These are phyloP conservation scores for Salix koriyanagi DNA, from an alignment of 345 rosid species.

Conservation along the genomic window DNA sequence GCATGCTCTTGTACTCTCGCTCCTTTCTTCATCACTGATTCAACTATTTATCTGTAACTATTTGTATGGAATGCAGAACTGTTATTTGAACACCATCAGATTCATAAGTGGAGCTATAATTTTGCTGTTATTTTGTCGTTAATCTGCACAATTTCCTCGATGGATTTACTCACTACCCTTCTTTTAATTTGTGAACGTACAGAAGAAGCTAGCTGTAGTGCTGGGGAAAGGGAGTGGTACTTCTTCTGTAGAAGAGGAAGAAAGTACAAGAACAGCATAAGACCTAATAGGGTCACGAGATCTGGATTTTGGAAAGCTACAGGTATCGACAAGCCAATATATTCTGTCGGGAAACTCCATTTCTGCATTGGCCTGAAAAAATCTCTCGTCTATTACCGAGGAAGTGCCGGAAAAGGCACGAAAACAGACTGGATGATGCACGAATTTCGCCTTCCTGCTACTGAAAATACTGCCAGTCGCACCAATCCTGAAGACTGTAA, in stretches of 20 bases:
- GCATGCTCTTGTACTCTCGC: not conserved
- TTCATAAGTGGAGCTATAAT: not conserved
- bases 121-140: not conserved
- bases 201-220: conserved; percentile 19
- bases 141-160: not conserved
- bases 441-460: conserved; percentile 44
- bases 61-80: not conserved
- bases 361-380: conserved; percentile 43
- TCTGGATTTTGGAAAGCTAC: conserved; percentile 65
- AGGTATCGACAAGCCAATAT: conserved; percentile 45
- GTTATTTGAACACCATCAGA: not conserved
- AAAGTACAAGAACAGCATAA: conserved; percentile 46
- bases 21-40: not conserved
- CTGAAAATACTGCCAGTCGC: not conserved
- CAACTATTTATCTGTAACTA: not conserved
- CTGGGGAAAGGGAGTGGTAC: conserved; percentile 46
- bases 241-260: conserved; percentile 49
- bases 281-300: conserved; percentile 53
- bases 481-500: not conserved
- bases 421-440: conserved; percentile 61
- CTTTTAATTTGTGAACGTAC: too few relatives aligned
- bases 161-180: not conserved
- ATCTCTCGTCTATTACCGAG: conserved; percentile 45
- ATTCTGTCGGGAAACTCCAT: conserved; percentile 10
- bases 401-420: conserved; percentile 52